phyloP scores from a whole-genome alignment of 768 basidiomycete genomes.

The Xanthoconium purpureum region DNA sequence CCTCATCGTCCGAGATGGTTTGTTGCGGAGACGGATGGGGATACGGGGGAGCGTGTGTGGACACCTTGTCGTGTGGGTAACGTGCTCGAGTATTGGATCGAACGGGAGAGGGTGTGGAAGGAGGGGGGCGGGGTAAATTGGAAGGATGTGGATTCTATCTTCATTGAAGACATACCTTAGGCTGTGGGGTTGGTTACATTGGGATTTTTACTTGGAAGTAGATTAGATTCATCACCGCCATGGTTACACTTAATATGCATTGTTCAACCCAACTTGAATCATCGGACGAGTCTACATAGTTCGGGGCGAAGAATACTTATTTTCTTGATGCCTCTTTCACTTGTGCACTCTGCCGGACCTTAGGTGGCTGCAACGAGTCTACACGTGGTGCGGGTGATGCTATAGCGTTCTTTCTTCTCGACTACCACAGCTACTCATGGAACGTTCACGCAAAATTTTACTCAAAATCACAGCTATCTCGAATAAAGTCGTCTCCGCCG shows the following conservation, averaged over 20 bases:
- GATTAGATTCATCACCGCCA: neutral
- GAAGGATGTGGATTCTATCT: constrained; percentile 77
- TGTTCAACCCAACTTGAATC: too few relatives aligned
- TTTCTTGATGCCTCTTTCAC: too few relatives aligned
- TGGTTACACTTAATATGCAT: neutral
- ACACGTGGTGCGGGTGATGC: too few relatives aligned
- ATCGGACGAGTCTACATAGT: too few relatives aligned
- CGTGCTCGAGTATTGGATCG: constrained; percentile 78
- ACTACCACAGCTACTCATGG: neutral
- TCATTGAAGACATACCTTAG: constrained; percentile 55
- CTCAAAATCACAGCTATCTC: too few relatives aligned
- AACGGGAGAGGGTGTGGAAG: constrained; percentile 64
- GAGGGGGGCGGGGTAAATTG: constrained; percentile 40
- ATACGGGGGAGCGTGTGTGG: constrained; percentile 92
- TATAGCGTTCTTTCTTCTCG: too few relatives aligned
- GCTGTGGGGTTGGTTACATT: neutral
- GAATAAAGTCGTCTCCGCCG: neutral
- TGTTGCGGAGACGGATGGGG: constrained; percentile 71
- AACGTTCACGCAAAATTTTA: neutral
- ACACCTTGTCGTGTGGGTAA: constrained; percentile 52
- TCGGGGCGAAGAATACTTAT: too few relatives aligned
- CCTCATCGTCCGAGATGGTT: constrained; percentile 89
- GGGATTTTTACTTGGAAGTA: neutral
- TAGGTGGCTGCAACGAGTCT: too few relatives aligned
- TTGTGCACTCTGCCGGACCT: too few relatives aligned